Percentiles rank a stretch among this genome's conserved stretches.
Conservation (phyloP, 2,329 filamentous ascomycete species). For the Fusarium sp. region DNA sequence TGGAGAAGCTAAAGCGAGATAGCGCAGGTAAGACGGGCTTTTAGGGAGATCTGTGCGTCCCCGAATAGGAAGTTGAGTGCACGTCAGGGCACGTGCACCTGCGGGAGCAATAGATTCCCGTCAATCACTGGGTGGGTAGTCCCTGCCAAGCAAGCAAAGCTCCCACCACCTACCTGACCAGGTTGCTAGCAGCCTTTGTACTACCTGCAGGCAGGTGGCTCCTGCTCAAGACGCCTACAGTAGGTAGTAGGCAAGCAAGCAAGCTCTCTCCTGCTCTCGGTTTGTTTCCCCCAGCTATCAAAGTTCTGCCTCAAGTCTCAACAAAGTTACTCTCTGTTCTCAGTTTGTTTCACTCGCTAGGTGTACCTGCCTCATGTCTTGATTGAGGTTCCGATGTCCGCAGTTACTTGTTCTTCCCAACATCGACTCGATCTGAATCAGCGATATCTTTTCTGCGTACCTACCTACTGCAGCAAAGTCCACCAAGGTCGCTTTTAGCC, state of each 20-base stretch:
- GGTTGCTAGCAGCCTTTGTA: neutral
- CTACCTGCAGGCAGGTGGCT: neutral
- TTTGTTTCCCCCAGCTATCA: too few relatives aligned
- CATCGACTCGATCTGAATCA: constrained; percentile 8
- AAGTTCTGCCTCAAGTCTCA: too few relatives aligned
- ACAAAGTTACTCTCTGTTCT: too few relatives aligned
- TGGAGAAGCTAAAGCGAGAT: constrained; percentile 32
- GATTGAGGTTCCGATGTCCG: neutral
- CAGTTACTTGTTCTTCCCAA: neutral
- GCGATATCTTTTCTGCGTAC: neutral
- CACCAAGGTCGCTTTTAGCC: neutral
- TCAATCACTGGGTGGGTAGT: constrained; percentile 17
- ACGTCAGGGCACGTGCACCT: constrained; percentile 40
- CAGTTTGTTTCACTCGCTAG: too few relatives aligned
- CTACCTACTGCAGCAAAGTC: neutral
- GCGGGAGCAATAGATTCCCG: constrained; percentile 43
- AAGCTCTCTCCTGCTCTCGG: too few relatives aligned
- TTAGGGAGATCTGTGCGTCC: constrained; percentile 32
- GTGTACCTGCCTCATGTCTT: neutral
- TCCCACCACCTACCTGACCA: neutral
- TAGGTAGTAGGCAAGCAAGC: neutral
- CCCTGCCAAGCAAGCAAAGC: constrained; percentile 39
- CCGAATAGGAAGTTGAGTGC: constrained; percentile 34
- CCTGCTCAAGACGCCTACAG: neutral
- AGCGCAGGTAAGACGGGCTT: constrained; percentile 17